phyloP scores from a whole-genome alignment of 148 eudicot species.

The Spergularia bocconei region DNA sequence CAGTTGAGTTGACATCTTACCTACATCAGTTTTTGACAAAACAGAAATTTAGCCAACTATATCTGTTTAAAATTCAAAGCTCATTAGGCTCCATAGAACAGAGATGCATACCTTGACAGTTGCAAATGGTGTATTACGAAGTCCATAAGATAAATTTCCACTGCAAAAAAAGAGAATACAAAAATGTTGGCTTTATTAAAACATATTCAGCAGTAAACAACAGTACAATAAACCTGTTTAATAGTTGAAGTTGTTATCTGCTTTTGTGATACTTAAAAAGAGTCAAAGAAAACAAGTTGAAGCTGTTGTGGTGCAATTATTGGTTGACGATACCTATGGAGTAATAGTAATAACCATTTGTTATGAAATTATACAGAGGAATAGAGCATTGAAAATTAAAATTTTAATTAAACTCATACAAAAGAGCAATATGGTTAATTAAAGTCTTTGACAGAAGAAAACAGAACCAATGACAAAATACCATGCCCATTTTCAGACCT shows the following conservation, averaged over 20 bases:
- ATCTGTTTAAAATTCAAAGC: not conserved
- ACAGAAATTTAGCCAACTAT: not conserved
- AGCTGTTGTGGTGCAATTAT: not conserved
- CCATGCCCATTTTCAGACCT: not conserved
- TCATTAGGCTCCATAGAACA: not conserved
- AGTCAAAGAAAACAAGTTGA: no score
- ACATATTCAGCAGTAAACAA: not conserved
- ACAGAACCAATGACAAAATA: not conserved
- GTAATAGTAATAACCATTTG: no score
- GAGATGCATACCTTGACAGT: conserved; percentile 56
- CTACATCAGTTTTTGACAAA: not conserved
- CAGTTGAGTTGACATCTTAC: not conserved
- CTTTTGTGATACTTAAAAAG: no score
- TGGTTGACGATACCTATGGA: not conserved
- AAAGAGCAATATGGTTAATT: not conserved
- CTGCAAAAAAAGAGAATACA: conserved; percentile 39
- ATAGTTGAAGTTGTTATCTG: not conserved
- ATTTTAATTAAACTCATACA: not conserved
- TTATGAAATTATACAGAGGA: no score
- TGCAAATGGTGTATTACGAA: conserved; percentile 79
- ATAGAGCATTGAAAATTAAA: no score
- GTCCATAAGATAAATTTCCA: conserved; percentile 79
- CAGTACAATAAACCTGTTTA: not conserved
- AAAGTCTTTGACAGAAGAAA: not conserved
- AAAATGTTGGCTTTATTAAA: not conserved